Base-by-base conservation (phyloP, 345 rosid species). In the Gynandropsis gynandra region DNA sequence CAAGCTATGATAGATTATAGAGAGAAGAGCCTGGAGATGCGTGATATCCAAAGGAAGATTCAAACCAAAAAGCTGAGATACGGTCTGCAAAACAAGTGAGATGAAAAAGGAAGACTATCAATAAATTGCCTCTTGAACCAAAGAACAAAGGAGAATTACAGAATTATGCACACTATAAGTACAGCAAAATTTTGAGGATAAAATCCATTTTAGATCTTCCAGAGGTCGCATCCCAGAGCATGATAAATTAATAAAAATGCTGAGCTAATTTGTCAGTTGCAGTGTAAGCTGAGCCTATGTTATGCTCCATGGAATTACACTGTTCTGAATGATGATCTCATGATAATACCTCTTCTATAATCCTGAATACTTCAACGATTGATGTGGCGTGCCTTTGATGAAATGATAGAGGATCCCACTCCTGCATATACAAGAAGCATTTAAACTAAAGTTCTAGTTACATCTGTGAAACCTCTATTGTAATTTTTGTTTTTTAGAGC, bases 11-110 rank as follows among this genome's bases (percentile, higher is more conserved):
- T 77, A 92, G 68, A 87, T 72, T 50, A 84, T 42, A 36, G 98
- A 92, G 52, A 92, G 85, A 38, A 92, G 84, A 48, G 96, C 96
- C 73, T 92, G 98, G 61, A 92, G 76, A 81, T 92, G 98, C 19
- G 82, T 84, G 29, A 84, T 66, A 68, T 92, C 84, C 83, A 92
- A 64, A 17, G 87, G 93, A 41, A 92, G 82, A 64, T 82, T 84
- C 74, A 89, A 72, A 66, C 80, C 87, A 73, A 87, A 87, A 37
- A 84, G 77, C 61, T 92, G 98, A 69, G 82, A 92, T 59, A 87
- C 89, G 9, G 96, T 84, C 98, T 92, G 95, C 82, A 75, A 50
- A 63, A 56, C 4, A 59, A 41, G 36, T 15, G 38, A 36, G 16
- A 48, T 42, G 52, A 59, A 47, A 42, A 42, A 54, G 42, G 39